Evolutionary conservation across 495 filamentous ascomycete species (phyloP), one percentile per base, ranked within the genome.

Genomic region (Cercophora newfieldiana): DNA sequence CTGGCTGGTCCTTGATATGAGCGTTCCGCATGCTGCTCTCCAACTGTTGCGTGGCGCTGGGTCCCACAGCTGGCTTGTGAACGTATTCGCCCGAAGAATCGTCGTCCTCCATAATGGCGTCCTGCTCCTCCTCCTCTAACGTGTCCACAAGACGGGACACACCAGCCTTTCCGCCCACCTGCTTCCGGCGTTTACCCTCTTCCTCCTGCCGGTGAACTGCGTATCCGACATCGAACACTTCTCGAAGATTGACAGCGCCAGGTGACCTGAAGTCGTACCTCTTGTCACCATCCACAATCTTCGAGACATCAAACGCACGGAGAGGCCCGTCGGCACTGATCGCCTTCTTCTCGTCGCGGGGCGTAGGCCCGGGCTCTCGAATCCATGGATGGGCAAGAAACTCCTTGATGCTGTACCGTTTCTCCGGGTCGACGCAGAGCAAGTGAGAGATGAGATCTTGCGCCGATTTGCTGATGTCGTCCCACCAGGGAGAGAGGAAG

Each of bases 401-500:
- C 68, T 97, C 86, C 66, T 83, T 85, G 75, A 97, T 97, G 0
- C 88, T 91, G 78, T 91, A 97, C 1, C 94, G 89, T 78, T 94
- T 91, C 54, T 94, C 90, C 3, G 94, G 94, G 73, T 97, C 93
- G 60, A 97, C 94, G 21, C 92, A 94, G 50, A 97, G 83, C 3
- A 99, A 87, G 75, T 98, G 95, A 0, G 91, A 92, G 56, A 99
- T 93, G 5, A 99, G 78, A 71, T 99, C 96, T 74, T 98, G 91
- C 0, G 95, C 95, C 0, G 91, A 88, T 77, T 97, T 94, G 68
- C 94, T 97, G 65, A 98, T 98, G 66, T 97, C 93, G 71, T 99
- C 95, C 95, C 95, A 99, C 95, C 95, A 99, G 0, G 95, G 95
- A 12, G 94, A 97, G 7, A 98, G 83, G 83, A 99, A 99, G 7